Evolutionary conservation across 768 basidiomycete genomes (phyloP).

Genomic region (Agaricus subrufescens): DNA sequence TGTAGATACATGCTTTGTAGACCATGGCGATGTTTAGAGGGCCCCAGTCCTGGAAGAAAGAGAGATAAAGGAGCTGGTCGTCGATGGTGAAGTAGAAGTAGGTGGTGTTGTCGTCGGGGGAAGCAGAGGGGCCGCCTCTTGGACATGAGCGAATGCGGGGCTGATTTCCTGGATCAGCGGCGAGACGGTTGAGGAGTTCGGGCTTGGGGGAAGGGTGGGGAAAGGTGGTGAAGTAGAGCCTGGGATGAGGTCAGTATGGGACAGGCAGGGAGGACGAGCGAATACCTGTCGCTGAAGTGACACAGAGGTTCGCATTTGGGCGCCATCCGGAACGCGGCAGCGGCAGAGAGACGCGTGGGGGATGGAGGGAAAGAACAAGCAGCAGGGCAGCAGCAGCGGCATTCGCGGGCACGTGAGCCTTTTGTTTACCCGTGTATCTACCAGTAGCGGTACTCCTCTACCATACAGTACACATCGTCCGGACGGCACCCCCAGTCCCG

Average conservation of each 20-base stretch:
- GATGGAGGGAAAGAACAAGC: neutral
- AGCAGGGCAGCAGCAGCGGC: slow-evolving; percentile 2
- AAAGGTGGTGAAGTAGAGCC: slow-evolving; percentile 89
- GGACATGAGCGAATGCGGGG: slow-evolving; percentile 62
- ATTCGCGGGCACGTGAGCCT: slow-evolving; percentile 6
- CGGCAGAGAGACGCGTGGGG: slow-evolving; percentile 1
- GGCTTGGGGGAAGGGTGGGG: slow-evolving; percentile 68
- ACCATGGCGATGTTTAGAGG: slow-evolving; percentile 91
- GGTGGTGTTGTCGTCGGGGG: slow-evolving; percentile 64
- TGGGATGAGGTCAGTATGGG: slow-evolving; percentile 23
- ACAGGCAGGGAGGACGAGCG: slow-evolving; percentile 11
- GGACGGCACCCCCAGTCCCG: slow-evolving; percentile 41
- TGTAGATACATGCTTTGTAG: slow-evolving; percentile 87
- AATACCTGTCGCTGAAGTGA: slow-evolving; percentile 73
- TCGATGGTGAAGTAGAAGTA: slow-evolving; percentile 90
- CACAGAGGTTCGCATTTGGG: slow-evolving; percentile 72
- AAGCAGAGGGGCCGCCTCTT: slow-evolving; percentile 53
- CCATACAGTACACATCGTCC: slow-evolving; percentile 62
- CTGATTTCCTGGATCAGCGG: slow-evolving; percentile 44
- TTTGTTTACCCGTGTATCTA: slow-evolving; percentile 10
- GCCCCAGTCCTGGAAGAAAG: slow-evolving; percentile 94
- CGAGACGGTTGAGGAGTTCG: slow-evolving; percentile 56
- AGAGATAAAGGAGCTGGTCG: slow-evolving; percentile 86
- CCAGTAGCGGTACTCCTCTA: slow-evolving; percentile 51
- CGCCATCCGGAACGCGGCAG: slow-evolving; percentile 25